Base-by-base conservation (phyloP, 2,329 filamentous ascomycete species). In the Aaosphaeria pasadenensis region DNA sequence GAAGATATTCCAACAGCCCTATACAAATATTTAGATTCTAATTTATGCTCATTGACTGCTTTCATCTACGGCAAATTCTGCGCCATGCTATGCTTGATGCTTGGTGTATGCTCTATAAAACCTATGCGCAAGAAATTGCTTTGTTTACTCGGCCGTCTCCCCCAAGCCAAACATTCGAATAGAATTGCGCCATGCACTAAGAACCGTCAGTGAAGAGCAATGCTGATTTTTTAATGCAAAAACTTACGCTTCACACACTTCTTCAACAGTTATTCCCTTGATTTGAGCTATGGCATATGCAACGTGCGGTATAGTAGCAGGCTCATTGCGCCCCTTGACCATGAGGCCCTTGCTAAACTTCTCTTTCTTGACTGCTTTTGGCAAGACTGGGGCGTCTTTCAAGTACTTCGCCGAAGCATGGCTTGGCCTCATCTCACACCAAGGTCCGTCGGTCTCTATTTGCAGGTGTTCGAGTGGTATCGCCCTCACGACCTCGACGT, bases 401-500 rank as follows among this genome's bases (percentile, higher is more conserved):
- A 88, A 71, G 55, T 86, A 87, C 69, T 86, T 87, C 60, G 86
- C 88, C 2, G 89, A 90, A 30, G 91, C 91, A 72, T 99, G 92
- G 30, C 83, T 89, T 1, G 91, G 86, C 28, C 94, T 79, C 50
- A 99, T 92, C 70, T 99, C 94, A 65, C 94, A 99, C 88, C 94
- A 99, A 3, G 94, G 94, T 2, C 94, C 94, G 67, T 99, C 94
- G 0, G 94, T 99, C 77, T 99, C 94, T 42, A 99, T 84, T 80
- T 97, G 95, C 46, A 99, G 71, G 42, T 86, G 76, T 47, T 91
- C 84, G 7, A 99, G 74, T 7, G 85, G 87, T 36, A 97, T 84
- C 51, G 86, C 82, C 53, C 80, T 84, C 7, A 96, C 90, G 3
- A 96, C 91, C 11, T 82, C 85, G 38, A 95, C 82, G 60, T 97